Evolutionary conservation across 768 basidiomycete genomes (phyloP).

Genomic region (Auriscalpium microsporum): DNA sequence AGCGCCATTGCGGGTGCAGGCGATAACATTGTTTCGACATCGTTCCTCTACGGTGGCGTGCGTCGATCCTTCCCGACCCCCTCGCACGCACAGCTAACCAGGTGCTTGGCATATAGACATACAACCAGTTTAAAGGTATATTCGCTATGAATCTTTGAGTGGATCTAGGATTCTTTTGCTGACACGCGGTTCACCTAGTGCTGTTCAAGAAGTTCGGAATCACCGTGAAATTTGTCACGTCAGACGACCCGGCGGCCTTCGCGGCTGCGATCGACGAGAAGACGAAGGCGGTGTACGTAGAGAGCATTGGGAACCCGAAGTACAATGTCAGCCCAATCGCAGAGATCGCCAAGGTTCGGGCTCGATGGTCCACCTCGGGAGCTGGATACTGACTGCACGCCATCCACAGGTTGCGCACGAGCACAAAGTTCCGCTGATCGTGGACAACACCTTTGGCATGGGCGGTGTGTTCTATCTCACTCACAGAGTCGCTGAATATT

Average conservation of each 20-base stretch:
- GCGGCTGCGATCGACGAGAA: constrained; percentile 63
- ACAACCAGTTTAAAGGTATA: constrained; percentile 63
- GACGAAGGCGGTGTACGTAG: constrained; percentile 70
- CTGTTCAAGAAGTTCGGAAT: constrained; percentile 65
- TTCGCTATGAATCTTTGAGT: neutral
- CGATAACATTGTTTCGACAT: constrained; percentile 71
- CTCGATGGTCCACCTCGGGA: neutral
- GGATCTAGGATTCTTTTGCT: neutral
- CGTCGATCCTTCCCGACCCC: constrained; percentile 17
- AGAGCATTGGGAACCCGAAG: constrained; percentile 75
- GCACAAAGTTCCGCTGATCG: constrained; percentile 66
- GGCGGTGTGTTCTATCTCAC: constrained; percentile 31
- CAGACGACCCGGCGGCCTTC: constrained; percentile 48
- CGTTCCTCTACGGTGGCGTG: constrained; percentile 63
- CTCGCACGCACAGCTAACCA: neutral
- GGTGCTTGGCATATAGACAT: constrained; percentile 34
- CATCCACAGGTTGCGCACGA: constrained; percentile 53
- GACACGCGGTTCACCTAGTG: constrained; percentile 28
- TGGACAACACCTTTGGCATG: constrained; percentile 75
- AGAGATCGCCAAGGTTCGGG: constrained; percentile 52
- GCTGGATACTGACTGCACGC: neutral
- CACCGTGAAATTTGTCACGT: constrained; percentile 52
- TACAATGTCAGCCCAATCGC: constrained; percentile 60
- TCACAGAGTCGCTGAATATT: neutral
- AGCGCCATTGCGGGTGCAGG: constrained; percentile 46